phyloP scores from a whole-genome alignment of 768 basidiomycete species.

The Nidularia sp. region DNA sequence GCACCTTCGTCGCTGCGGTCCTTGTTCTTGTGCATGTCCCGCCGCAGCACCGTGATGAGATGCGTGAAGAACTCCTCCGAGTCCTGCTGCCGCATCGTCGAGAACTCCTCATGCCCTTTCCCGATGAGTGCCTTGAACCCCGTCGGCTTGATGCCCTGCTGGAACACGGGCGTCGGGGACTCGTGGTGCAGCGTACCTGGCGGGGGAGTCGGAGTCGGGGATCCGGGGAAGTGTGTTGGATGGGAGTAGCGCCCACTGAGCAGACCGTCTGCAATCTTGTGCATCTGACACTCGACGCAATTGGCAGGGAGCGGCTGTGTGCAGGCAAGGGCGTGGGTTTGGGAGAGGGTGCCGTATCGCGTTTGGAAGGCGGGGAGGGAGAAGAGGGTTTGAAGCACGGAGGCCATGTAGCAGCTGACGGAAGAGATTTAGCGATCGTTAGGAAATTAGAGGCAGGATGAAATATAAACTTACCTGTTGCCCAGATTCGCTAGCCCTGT shows the following conservation, averaged over 20 bases:
- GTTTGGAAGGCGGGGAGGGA: constrained; percentile 71
- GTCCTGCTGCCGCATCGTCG: constrained; percentile 97
- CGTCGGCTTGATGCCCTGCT: constrained; percentile 77
- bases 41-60: constrained; percentile 67
- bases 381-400: constrained; percentile 84
- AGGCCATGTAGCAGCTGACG: constrained; percentile 93
- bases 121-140: constrained; percentile 90
- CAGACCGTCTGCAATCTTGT: constrained; percentile 88
- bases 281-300: constrained; percentile 94
- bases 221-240: constrained; percentile 31
- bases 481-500: constrained; percentile 92
- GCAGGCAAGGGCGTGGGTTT: constrained; percentile 59
- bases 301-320: constrained; percentile 65
- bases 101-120: constrained; percentile 89
- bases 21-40: constrained; percentile 53
- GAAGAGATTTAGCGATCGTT: background rate
- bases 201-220: background rate
- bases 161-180: constrained; percentile 56
- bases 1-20: constrained; percentile 27
- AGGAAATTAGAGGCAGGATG: background rate
- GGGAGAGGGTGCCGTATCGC: constrained; percentile 51
- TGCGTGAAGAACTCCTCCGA: constrained; percentile 92
- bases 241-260: constrained; percentile 88
- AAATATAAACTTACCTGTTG: constrained; percentile 49
- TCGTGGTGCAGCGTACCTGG: constrained; percentile 13